Conservation (phyloP, 2,329 filamentous ascomycete species). For the Microcera coccophila region DNA sequence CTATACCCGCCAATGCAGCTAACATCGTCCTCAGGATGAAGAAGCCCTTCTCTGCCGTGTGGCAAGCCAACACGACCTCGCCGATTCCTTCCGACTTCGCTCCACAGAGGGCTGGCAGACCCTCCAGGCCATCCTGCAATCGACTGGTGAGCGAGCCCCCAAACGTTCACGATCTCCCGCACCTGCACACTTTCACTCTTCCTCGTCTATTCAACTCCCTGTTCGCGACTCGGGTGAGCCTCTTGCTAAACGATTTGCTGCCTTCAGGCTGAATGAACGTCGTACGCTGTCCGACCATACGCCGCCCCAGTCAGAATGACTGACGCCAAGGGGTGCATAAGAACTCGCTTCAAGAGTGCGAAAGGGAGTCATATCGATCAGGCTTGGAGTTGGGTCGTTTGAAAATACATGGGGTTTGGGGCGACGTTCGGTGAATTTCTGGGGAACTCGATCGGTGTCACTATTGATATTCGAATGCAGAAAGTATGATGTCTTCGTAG, state of each 20-base stretch:
- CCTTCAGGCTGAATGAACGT: slow-evolving; percentile 57
- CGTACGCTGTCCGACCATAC: slow-evolving; percentile 22
- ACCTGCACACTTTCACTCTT: slow-evolving; percentile 27
- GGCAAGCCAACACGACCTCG: slow-evolving; percentile 74
- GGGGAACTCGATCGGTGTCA: no score
- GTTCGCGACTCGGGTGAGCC: slow-evolving; percentile 45
- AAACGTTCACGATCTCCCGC: slow-evolving; percentile 55
- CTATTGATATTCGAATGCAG: no score
- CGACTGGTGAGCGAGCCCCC: slow-evolving; percentile 92
- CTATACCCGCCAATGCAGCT: background rate
- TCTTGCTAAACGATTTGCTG: slow-evolving; percentile 64
- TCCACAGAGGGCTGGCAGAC: slow-evolving; percentile 92
- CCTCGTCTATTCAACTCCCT: slow-evolving; percentile 27
- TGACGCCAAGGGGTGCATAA: slow-evolving; percentile 3
- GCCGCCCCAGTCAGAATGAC: slow-evolving; percentile 21
- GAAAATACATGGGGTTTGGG: slow-evolving; percentile 1
- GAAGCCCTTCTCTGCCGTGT: slow-evolving; percentile 80
- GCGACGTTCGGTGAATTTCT: slow-evolving; percentile 6
- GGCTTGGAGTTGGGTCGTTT: background rate
- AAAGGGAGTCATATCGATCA: background rate
- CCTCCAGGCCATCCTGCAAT: slow-evolving; percentile 85
- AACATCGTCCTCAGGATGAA: slow-evolving; percentile 64
- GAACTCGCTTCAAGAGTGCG: background rate
- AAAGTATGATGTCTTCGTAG: no score
- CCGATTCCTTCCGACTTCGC: slow-evolving; percentile 77